Evolutionary conservation across 371 early-diverging fungal genomes (phyloP), one percentile per base, ranked within the genome.

Genomic region (Apophysomyces elegans): DNA sequence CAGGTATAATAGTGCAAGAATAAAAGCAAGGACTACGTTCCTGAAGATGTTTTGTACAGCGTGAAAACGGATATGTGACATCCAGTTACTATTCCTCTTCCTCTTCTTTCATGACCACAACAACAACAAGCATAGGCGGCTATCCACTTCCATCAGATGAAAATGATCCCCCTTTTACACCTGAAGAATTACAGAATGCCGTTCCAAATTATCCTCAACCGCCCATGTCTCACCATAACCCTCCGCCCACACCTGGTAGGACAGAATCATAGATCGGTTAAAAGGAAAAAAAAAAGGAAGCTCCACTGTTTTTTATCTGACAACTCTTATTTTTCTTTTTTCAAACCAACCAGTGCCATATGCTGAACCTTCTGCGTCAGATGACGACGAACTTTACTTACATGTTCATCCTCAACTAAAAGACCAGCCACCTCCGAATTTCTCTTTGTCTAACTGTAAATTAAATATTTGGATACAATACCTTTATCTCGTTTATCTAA

Each of bases 381-480:
- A 7, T n/a, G 72, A 64, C 13, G 68, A 64, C 18, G 61, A 69
- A 16, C 67, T 75, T 41, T 70, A 66, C 44, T 59, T 79, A 50
- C 77, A 80, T 47, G 78, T 79, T 6, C 72, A 80, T 46, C 78
- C 81, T 43, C 59, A 67, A 8, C 64, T 75, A 16, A 50, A 68
- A 8, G 54, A 73, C 18, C 61, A 68, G 4, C 64, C 74, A 12
- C 61, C 66, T 3, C 61, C 72, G 6, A 59, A 81, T 54, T 88
- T 88, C 64, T 74, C 85, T 47, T 77, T 91, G 12, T 93, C 93
- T 7, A 89, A 91, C 68, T 93, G 91, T 77, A 86, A 81, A 73
- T 60, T 57, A 21, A 9, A 4, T 13, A 37, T 14, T 18, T 44
- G 35, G 12, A 26, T 50, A 18, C 21, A 50, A 6, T 50, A 1